phyloP scores from a whole-genome alignment of 169 alveolate genomes.

The Perkinsus chesapeaki region DNA sequence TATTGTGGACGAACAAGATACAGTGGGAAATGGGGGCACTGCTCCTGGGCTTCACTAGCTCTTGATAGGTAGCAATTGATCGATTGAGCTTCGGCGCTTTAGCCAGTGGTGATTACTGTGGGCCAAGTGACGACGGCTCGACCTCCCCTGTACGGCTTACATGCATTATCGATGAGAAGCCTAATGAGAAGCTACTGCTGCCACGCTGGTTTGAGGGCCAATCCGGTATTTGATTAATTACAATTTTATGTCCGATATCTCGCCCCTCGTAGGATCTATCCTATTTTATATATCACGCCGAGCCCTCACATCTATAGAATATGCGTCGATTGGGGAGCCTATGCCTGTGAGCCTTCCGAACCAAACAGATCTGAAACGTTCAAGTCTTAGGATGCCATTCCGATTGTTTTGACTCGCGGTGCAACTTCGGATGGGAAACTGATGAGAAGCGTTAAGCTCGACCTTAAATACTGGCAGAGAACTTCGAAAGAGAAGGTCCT shows the following conservation, averaged over 20 bases:
- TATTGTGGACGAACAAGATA: background rate
- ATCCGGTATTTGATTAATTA: background rate
- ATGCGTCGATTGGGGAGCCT: background rate
- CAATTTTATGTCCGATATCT: background rate
- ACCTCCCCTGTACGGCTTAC: background rate
- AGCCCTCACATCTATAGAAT: background rate
- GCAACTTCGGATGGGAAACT: background rate
- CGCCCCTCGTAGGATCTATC: background rate
- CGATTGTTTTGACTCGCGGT: background rate
- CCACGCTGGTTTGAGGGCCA: slow-evolving; percentile 15
- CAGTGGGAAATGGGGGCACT: background rate
- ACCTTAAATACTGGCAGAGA: slow-evolving; percentile 14
- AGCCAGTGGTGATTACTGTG: background rate
- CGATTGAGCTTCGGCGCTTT: background rate
- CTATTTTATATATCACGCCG: background rate
- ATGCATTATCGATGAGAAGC: slow-evolving; percentile 10
- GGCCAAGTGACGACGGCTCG: background rate
- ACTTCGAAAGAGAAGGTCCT: background rate
- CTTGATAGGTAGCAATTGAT: background rate
- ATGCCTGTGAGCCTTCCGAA: background rate
- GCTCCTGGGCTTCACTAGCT: background rate
- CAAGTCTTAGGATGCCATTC: background rate
- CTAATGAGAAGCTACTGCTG: background rate
- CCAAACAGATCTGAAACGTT: background rate
- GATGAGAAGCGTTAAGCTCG: background rate